Percentiles rank a stretch among this genome's conserved stretches.
Evolutionary conservation across 108 stramenopile genomes (phyloP).

Genomic region (Nannochloropsis salina): DNA sequence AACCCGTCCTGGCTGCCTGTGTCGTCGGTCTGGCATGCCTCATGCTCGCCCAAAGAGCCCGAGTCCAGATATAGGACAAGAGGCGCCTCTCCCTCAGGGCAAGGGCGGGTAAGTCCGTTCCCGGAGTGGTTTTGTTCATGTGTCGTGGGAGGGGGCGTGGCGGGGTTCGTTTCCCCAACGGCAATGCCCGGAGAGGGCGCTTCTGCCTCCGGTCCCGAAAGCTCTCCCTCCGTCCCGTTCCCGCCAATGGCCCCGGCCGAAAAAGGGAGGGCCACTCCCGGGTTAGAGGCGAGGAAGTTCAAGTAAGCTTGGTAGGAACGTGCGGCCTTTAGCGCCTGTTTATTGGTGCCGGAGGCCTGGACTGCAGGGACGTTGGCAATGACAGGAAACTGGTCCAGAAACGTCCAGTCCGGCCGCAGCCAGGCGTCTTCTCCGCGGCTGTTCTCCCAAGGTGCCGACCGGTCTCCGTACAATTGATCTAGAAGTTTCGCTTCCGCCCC

Average conservation of each 20-base stretch:
- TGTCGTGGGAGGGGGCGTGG: not conserved
- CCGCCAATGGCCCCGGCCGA: not conserved
- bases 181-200: not conserved
- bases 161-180: not conserved
- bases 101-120: not conserved
- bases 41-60: not conserved
- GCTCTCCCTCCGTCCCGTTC: not conserved
- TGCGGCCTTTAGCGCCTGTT: not conserved
- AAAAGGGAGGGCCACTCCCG: not conserved
- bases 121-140: not conserved
- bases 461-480: not conserved
- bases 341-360: not conserved
- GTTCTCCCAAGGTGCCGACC: constrained; percentile 4
- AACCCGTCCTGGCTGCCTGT: not conserved
- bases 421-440: not conserved
- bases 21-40: not conserved
- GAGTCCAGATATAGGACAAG: not conserved
- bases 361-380: not conserved
- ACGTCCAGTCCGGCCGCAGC: not conserved
- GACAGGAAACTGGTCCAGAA: not conserved
- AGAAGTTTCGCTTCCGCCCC: not conserved
- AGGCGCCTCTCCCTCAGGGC: not conserved
- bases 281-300: not conserved
- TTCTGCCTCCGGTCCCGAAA: not conserved
- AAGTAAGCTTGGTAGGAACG: not conserved